A percentile compares a stretch with the other conserved stretches of the same genome.
phyloP scores from a whole-genome alignment of 768 basidiomycete genomes.

The Collybiopsis luxurians region DNA sequence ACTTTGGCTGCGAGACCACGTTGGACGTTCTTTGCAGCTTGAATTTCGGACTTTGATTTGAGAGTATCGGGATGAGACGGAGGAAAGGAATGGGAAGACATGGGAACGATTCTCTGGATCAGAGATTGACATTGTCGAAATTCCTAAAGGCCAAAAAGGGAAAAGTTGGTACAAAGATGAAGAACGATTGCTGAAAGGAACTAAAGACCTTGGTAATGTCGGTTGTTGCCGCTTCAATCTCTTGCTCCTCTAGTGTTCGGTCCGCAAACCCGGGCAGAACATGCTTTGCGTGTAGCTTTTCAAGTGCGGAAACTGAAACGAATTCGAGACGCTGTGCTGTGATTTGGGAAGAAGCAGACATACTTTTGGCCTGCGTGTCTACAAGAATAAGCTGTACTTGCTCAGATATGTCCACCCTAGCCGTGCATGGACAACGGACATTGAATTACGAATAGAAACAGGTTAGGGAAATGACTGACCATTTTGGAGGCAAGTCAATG shows the following conservation, averaged over 20 bases:
- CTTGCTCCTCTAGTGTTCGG: constrained; percentile 88
- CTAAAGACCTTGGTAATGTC: constrained; percentile 80
- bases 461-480: constrained; percentile 54
- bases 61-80: constrained; percentile 42
- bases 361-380: constrained; percentile 75
- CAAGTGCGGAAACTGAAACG: constrained; percentile 74
- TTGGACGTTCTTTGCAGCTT: constrained; percentile 91
- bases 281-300: constrained; percentile 95
- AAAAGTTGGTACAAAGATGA: constrained; percentile 35
- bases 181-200: constrained; percentile 10
- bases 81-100: constrained; percentile 62
- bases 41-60: constrained; percentile 45
- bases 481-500: constrained; percentile 80
- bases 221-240: constrained; percentile 83
- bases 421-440: constrained; percentile 16
- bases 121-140: constrained; percentile 61
- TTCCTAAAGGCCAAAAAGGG: constrained; percentile 41
- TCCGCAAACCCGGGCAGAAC: constrained; percentile 96
- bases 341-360: constrained; percentile 10
- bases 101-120: constrained; percentile 72
- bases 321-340: constrained; percentile 4
- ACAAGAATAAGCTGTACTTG: constrained; percentile 80
- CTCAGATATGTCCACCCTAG: constrained; percentile 90
- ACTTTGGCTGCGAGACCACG: constrained; percentile 94
- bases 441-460: constrained; percentile 15